phyloP scores from a whole-genome alignment of 257 asterid species.

The Scutellaria barbata region DNA sequence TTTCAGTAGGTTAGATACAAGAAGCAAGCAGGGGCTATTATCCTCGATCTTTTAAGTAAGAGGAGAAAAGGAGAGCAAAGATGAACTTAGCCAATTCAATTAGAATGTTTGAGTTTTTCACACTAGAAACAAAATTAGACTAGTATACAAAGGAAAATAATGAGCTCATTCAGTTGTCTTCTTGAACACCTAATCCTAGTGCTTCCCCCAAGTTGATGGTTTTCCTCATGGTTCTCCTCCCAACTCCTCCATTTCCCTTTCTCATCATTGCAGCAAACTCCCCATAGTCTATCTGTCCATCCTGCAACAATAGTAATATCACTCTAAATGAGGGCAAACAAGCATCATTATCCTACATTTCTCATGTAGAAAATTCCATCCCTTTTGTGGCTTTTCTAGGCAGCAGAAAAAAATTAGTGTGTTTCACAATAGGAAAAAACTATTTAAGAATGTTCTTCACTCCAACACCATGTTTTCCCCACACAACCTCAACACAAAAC shows the following conservation, averaged over 20 bases:
- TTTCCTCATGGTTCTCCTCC: conserved; percentile 65
- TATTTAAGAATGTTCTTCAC: no score
- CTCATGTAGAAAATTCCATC: no score
- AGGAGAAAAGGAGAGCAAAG: background rate
- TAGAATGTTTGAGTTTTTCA: conserved; percentile 28
- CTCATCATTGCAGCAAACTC: conserved; percentile 72
- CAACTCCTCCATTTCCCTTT: conserved; percentile 60
- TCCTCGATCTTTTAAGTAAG: conserved; percentile 9
- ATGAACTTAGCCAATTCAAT: conserved; percentile 9
- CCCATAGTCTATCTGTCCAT: conserved; percentile 64
- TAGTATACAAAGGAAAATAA: background rate
- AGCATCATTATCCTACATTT: background rate
- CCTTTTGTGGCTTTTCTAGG: no score
- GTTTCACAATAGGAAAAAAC: no score
- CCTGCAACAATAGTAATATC: conserved; percentile 41
- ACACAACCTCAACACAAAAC: no score
- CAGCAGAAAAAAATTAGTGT: no score
- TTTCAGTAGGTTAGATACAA: conserved; percentile 8
- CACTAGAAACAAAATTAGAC: conserved; percentile 17
- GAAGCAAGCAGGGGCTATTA: background rate
- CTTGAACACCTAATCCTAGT: conserved; percentile 44
- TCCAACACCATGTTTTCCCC: no score
- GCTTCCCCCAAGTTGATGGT: conserved; percentile 64
- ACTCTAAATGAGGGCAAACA: conserved; percentile 1
- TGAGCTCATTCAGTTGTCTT: conserved; percentile 26